phyloP scores from a whole-genome alignment of 257 asterid genomes.

The Solanum appendiculatum region DNA sequence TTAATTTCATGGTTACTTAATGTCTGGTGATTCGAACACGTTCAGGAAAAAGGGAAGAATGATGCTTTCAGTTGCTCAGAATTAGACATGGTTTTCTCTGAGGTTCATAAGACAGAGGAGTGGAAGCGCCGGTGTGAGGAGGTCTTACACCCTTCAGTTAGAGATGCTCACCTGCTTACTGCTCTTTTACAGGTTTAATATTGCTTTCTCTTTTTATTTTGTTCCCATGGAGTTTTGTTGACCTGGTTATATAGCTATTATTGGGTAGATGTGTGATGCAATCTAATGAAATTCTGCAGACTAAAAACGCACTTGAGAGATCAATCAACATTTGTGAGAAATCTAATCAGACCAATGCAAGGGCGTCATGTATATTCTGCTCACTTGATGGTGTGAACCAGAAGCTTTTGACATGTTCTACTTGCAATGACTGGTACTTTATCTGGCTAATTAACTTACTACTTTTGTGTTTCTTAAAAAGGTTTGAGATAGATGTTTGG shows the following conservation, averaged over 20 bases:
- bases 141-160: constrained; percentile 33
- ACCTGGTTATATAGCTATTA: background rate
- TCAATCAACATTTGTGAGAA: constrained; percentile 39
- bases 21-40: constrained; percentile 7
- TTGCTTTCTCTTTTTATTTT: background rate
- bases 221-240: background rate
- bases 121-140: constrained; percentile 53
- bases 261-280: background rate
- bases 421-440: constrained; percentile 61
- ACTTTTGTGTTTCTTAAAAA: background rate
- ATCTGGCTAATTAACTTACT: background rate
- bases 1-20: background rate
- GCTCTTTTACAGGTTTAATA: constrained; percentile 50
- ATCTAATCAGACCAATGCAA: constrained; percentile 13
- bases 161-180: constrained; percentile 28
- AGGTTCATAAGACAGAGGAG: constrained; percentile 43
- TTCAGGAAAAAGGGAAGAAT: constrained; percentile 64
- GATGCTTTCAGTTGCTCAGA: constrained; percentile 68
- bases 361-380: constrained; percentile 34
- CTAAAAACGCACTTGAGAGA: constrained; percentile 37
- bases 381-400: constrained; percentile 23
- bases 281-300: constrained; percentile 28
- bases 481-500: background rate
- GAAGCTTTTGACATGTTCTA: constrained; percentile 43
- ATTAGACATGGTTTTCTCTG: constrained; percentile 50